Evolutionary conservation across 2,329 filamentous ascomycete genomes (phyloP).

Genomic region (Orbilia oligospora): DNA sequence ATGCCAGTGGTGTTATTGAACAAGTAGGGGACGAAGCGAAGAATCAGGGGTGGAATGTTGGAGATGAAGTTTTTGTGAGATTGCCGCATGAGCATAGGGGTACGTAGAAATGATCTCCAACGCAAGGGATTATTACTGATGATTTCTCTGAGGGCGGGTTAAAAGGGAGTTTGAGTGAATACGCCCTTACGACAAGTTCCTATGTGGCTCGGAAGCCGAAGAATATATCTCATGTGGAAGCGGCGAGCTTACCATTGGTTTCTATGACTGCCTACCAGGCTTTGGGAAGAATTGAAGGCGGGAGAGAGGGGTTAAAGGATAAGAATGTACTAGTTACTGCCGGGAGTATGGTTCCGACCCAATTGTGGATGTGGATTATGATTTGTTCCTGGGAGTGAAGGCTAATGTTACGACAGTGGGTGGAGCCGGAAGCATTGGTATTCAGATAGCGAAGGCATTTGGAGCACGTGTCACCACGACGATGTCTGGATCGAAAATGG

Average conservation of each 20-base stretch:
- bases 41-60: constrained; percentile 66
- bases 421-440: constrained; percentile 51
- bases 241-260: constrained; percentile 62
- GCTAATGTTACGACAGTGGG: constrained; percentile 47
- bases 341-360: constrained; percentile 41
- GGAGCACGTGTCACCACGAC: constrained; percentile 57
- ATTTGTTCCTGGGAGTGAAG: not conserved
- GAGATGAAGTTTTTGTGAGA: constrained; percentile 67
- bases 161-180: constrained; percentile 67
- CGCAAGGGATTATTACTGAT: not conserved
- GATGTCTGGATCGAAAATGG: constrained; percentile 41
- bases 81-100: constrained; percentile 66
- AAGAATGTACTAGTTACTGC: constrained; percentile 49
- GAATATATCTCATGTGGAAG: constrained; percentile 68
- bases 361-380: not conserved
- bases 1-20: constrained; percentile 67
- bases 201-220: constrained; percentile 68
- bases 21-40: constrained; percentile 65
- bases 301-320: constrained; percentile 38
- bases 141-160: not conserved
- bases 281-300: constrained; percentile 43
- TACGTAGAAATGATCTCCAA: constrained; percentile 34
- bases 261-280: constrained; percentile 49
- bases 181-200: constrained; percentile 65
- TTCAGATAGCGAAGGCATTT: constrained; percentile 51